Evolutionary conservation across 2,329 filamentous ascomycete genomes (phyloP), one percentile per base, ranked within the genome.

Genomic region (Blastomyces silverae): DNA sequence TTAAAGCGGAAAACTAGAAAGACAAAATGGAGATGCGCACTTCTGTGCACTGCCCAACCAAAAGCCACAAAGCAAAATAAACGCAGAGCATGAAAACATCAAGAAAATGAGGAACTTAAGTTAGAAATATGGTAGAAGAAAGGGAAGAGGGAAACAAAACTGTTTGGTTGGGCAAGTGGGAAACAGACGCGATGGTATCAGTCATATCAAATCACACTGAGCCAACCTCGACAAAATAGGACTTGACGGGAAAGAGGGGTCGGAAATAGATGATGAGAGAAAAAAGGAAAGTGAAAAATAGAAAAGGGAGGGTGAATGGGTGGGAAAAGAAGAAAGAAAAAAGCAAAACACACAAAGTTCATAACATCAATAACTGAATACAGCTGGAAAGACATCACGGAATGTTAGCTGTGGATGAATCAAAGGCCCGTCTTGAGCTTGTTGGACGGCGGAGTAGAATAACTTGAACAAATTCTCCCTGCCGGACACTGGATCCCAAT

Each of bases 161-260:
- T 53, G 25, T 11, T 68, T 71, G 71, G 69, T 68, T 70, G 73
- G 72, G 71, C 66, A 65, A 63, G 57, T 67, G 71, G 73, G 71
- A 72, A 69, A 75, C 77, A 79, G 77, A 79, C 77, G 77, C 77
- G 77, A 72, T 79, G 78, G 77, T 79, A 79, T 79, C 77, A 79
- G 78, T 73, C 75, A 77, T 72, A 70, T 72, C 68, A 71, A 74
- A 61, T 53, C 63, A 65, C 42, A 65, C 48, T 25, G 66, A 64
- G 61, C 58, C 58, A 61, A 48, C 58, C 42, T 37, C 39, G 42
- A 50, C 28, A 42, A 50, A 61, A 61, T 61, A 61, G 25, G 44
- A 50, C 58, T 34, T 61, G 58, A 61, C 28, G 64, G 65, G 37
- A 63, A 28, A 52, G 63, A 55, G 48, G 42, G 13, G 64, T 64